A percentile compares a stretch with the other conserved stretches of the same genome.
Conservation (phyloP, 345 rosid species). For the Sisymbrium altissimum region DNA sequence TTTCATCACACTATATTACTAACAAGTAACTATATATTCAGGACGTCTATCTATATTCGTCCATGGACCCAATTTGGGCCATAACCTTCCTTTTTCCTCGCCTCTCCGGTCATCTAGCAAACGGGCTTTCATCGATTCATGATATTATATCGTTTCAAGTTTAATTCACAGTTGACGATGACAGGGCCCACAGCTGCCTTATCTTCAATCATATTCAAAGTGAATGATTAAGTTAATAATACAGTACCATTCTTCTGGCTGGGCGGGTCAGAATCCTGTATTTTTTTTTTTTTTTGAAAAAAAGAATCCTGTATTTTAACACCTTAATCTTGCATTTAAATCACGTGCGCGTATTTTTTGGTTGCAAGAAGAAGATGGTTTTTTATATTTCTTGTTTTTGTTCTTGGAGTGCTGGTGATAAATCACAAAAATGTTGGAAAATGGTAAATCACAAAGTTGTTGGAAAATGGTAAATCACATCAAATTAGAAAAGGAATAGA, state of each 20-base stretch:
- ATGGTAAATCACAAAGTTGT: not conserved
- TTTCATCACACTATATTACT: not conserved
- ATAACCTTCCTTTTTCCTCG: not conserved
- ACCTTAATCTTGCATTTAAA: not conserved
- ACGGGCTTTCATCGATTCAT: not conserved
- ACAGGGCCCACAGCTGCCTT: not conserved
- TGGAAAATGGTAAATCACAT: not conserved
- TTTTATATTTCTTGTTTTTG: not conserved
- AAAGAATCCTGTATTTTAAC: not conserved
- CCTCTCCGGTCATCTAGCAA: not conserved
- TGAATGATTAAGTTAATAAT: not conserved
- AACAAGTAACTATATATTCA: too few relatives aligned
- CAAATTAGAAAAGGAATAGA: not conserved
- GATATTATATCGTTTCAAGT: not conserved
- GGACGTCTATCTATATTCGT: not conserved
- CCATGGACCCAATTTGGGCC: conserved; percentile 3
- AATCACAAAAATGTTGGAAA: too few relatives aligned
- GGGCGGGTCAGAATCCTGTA: too few relatives aligned
- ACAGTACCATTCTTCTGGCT: not conserved
- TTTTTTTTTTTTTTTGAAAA: too few relatives aligned
- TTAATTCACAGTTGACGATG: not conserved
- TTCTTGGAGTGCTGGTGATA: not conserved
- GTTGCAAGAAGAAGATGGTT: not conserved
- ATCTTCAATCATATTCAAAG: not conserved
- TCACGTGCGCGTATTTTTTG: not conserved